Evolutionary conservation across 495 filamentous ascomycete species (phyloP).

Genomic region (Oidiodendron maius): DNA sequence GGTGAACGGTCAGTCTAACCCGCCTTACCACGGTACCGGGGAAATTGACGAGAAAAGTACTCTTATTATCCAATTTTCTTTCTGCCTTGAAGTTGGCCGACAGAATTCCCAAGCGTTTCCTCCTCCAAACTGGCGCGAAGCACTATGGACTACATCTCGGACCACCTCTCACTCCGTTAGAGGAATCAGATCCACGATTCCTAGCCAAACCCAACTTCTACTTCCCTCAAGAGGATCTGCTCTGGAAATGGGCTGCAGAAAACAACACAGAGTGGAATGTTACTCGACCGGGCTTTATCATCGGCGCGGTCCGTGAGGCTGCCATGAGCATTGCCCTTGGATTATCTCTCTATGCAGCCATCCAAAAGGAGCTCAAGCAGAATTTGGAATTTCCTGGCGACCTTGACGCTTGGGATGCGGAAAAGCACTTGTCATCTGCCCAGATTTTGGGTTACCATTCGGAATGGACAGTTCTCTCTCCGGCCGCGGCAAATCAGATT

Average conservation of each 20-base stretch:
- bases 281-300: constrained; percentile 39
- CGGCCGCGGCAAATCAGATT: constrained; percentile 29
- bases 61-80: constrained; percentile 42
- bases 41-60: constrained; percentile 13
- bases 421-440: constrained; percentile 32
- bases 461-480: constrained; percentile 44
- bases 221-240: constrained; percentile 44
- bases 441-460: constrained; percentile 40
- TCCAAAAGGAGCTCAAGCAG: constrained; percentile 31
- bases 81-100: constrained; percentile 31
- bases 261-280: constrained; percentile 30
- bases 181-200: constrained; percentile 40
- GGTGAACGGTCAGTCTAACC: constrained; percentile 37
- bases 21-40: too few relatives aligned
- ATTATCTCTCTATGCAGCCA: constrained; percentile 40
- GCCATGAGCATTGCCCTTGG: constrained; percentile 45
- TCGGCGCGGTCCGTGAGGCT: constrained; percentile 42
- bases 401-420: constrained; percentile 33
- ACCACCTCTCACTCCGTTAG: constrained; percentile 33
- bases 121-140: constrained; percentile 46
- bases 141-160: constrained; percentile 48
- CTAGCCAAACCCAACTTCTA: constrained; percentile 46
- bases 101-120: constrained; percentile 38
- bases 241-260: constrained; percentile 28
- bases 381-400: constrained; percentile 37